Conservation (phyloP, 1,284 basidiomycete genomes). For the Agaricales sp. region DNA sequence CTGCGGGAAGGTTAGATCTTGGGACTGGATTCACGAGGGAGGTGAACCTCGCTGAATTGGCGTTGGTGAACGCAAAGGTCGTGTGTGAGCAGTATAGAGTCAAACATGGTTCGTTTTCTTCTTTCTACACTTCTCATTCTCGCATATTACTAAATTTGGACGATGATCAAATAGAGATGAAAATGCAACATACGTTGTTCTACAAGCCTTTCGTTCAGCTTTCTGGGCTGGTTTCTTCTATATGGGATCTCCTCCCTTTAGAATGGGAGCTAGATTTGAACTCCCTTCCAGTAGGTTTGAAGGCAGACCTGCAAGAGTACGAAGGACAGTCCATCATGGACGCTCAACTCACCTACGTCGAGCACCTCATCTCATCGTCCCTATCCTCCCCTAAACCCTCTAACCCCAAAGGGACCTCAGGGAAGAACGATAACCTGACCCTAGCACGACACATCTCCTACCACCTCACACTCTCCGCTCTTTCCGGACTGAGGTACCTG, state of each 20-base stretch:
- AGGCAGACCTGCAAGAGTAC: neutral
- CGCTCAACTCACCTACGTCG: conserved; percentile 28
- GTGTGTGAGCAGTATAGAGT: conserved; percentile 61
- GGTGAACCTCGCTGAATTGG: conserved; percentile 34
- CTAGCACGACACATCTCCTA: conserved; percentile 40
- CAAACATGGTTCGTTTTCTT: conserved; percentile 51
- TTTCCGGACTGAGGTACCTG: conserved; percentile 71
- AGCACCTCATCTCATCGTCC: conserved; percentile 39
- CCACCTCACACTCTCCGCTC: conserved; percentile 43
- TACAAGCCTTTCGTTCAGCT: conserved; percentile 52
- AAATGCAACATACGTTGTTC: conserved; percentile 42
- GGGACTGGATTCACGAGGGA: conserved; percentile 19
- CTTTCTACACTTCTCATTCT: neutral
- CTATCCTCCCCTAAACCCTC: no score
- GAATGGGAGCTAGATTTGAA: no score
- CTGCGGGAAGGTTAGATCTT: conserved; percentile 40
- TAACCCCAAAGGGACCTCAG: no score
- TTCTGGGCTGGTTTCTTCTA: neutral
- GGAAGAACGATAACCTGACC: conserved; percentile 38
- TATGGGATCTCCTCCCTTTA: no score
- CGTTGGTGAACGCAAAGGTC: conserved; percentile 63
- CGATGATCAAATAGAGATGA: conserved; percentile 39
- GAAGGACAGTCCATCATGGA: conserved; percentile 14
- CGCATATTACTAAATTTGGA: neutral
- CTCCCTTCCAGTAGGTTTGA: no score